phyloP scores from a whole-genome alignment of 2,329 filamentous ascomycete species.

The Penicillium sp. region DNA sequence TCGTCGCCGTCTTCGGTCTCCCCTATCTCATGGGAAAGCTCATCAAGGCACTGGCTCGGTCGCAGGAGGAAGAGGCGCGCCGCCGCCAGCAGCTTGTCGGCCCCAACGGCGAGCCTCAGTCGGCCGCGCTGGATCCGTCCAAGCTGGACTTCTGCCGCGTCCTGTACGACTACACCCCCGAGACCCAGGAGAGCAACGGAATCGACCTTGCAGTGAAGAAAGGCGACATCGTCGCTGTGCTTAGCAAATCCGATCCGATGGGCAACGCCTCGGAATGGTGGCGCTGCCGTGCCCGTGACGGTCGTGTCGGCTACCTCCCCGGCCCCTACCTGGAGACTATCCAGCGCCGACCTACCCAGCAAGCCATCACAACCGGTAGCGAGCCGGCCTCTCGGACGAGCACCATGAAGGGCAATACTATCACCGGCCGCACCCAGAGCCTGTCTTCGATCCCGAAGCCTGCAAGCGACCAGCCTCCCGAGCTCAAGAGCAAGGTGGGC shows the following conservation, averaged over 20 bases:
- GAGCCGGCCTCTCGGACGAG: slow-evolving; percentile 51
- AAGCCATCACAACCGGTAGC: slow-evolving; percentile 43
- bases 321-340: slow-evolving; percentile 83
- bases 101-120: slow-evolving; percentile 46
- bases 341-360: slow-evolving; percentile 51
- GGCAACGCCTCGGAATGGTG: slow-evolving; percentile 96
- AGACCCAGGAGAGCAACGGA: slow-evolving; percentile 60
- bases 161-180: slow-evolving; percentile 88
- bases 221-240: slow-evolving; percentile 89
- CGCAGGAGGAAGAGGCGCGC: slow-evolving; percentile 72
- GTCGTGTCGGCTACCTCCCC: slow-evolving; percentile 86
- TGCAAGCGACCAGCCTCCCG: slow-evolving; percentile 44
- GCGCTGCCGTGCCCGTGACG: slow-evolving; percentile 87
- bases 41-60: slow-evolving; percentile 77
- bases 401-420: slow-evolving; percentile 47
- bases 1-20: slow-evolving; percentile 88
- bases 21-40: slow-evolving; percentile 97
- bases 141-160: slow-evolving; percentile 97
- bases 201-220: slow-evolving; percentile 91
- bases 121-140: slow-evolving; percentile 68
- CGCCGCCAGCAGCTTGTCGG: slow-evolving; percentile 53
- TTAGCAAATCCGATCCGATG: slow-evolving; percentile 87
- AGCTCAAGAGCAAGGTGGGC: slow-evolving; percentile 58
- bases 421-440: slow-evolving; percentile 32
- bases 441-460: slow-evolving; percentile 29